Evolutionary conservation across 306 rosid species (phyloP).

Genomic region (Cucurbita maxima): DNA sequence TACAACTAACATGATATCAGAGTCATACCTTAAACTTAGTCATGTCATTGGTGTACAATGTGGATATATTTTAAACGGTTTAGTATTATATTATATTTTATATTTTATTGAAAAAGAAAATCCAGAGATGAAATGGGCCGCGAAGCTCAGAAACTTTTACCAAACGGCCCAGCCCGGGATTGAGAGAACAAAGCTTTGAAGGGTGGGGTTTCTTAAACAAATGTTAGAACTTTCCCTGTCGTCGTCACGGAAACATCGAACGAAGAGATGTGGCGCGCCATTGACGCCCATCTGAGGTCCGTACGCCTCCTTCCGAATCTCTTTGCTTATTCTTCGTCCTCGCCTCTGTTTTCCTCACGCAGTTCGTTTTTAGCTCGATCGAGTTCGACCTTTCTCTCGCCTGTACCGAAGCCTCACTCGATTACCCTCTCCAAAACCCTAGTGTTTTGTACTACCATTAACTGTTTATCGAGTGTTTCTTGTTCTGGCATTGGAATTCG

Average conservation of each 20-base stretch:
- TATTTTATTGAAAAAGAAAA: too few species aligned
- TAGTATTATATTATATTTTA: too few species aligned
- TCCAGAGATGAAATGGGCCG: too few species aligned
- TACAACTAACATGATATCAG: too few species aligned
- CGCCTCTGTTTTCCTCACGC: background rate
- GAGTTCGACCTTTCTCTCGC: background rate
- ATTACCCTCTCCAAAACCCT: conserved; percentile 11
- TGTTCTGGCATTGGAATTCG: background rate
- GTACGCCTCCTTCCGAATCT: conserved; percentile 17
- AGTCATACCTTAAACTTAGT: too few species aligned
- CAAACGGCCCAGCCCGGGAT: background rate
- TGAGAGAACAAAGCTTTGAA: background rate
- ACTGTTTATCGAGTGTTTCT: background rate
- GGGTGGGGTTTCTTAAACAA: background rate
- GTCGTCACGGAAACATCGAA: background rate
- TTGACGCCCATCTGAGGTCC: conserved; percentile 31
- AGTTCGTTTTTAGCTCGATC: conserved; percentile 16
- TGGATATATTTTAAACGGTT: too few species aligned
- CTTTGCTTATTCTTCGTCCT: conserved; percentile 9
- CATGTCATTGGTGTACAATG: too few species aligned
- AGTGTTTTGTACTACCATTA: conserved; percentile 1
- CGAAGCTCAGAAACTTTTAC: background rate
- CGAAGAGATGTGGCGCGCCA: conserved; percentile 37
- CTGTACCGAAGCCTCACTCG: conserved; percentile 3
- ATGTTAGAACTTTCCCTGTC: background rate